phyloP scores from a whole-genome alignment of 129 eudicot genomes.

The Escallonia rubra region DNA sequence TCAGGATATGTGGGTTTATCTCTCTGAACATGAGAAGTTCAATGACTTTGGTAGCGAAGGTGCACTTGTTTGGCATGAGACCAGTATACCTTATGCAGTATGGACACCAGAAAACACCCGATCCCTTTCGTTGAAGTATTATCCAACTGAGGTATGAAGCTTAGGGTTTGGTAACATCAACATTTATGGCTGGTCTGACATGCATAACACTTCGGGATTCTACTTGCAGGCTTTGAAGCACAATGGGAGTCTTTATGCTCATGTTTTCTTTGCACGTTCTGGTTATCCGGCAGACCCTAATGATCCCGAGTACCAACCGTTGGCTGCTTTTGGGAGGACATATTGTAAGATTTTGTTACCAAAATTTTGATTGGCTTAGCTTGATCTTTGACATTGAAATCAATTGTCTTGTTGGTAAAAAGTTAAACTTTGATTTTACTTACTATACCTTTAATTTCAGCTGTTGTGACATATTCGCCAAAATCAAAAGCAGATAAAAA shows the following conservation, averaged over 20 bases:
- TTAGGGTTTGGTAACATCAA: neutral
- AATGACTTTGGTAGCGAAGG: slow-evolving; percentile 72
- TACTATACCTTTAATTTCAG: slow-evolving; percentile 25
- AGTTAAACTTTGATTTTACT: neutral
- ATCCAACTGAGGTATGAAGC: slow-evolving; percentile 71
- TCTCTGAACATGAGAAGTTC: slow-evolving; percentile 83
- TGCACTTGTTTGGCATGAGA: slow-evolving; percentile 92
- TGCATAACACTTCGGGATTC: neutral
- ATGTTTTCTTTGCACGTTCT: slow-evolving; percentile 88
- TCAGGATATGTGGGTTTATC: slow-evolving; percentile 96
- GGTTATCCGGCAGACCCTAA: slow-evolving; percentile 84
- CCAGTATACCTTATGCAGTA: slow-evolving; percentile 90
- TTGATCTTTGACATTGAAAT: neutral
- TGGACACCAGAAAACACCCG: slow-evolving; percentile 85
- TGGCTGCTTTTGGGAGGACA: slow-evolving; percentile 75
- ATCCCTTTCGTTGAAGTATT: slow-evolving; percentile 64
- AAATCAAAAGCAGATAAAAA: slow-evolving; percentile 80
- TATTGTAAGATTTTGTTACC: slow-evolving; percentile 42
- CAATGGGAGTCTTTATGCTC: slow-evolving; percentile 88
- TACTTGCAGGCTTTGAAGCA: slow-evolving; percentile 67
- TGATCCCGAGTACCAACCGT: slow-evolving; percentile 83
- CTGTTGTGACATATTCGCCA: slow-evolving; percentile 72
- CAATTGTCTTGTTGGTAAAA: neutral
- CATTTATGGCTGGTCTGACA: neutral
- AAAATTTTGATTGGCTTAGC: neutral